A percentile compares a stretch with the other conserved stretches of the same genome.
Conservation (phyloP, 345 rosid genomes). For the Lepidium sativum region DNA sequence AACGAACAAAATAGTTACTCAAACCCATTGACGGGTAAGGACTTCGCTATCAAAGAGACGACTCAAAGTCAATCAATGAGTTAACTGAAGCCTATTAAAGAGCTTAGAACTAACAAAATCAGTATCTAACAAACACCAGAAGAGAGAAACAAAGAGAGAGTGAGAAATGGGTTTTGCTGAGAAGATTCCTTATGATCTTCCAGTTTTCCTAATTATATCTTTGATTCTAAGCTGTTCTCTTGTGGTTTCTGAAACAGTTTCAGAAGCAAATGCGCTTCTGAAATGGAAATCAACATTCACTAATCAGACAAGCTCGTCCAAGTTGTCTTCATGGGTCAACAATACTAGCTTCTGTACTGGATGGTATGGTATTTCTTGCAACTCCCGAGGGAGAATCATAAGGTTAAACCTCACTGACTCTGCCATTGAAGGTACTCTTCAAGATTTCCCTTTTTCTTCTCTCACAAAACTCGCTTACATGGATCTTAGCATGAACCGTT, state of each 20-base stretch:
- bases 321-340: constrained; percentile 8
- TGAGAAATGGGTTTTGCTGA: background rate
- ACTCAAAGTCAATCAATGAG: background rate
- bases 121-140: background rate
- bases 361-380: constrained; percentile 31
- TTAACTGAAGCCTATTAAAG: background rate
- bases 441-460: constrained; percentile 3
- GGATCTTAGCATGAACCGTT: constrained; percentile 19
- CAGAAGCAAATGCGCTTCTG: constrained; percentile 20
- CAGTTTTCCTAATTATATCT: background rate
- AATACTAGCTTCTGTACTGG: constrained; percentile 8
- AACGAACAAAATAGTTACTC: background rate
- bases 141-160: background rate
- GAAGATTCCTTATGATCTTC: background rate
- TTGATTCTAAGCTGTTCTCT: background rate
- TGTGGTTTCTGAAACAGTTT: background rate
- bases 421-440: constrained; percentile 19
- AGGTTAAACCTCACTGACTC: constrained; percentile 21
- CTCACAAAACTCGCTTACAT: constrained; percentile 15
- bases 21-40: background rate
- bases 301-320: constrained; percentile 8
- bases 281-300: constrained; percentile 22
- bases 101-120: background rate
- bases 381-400: constrained; percentile 5
- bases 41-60: background rate